phyloP scores from a whole-genome alignment of 768 basidiomycete genomes.

The Pulveroboletus sp. region DNA sequence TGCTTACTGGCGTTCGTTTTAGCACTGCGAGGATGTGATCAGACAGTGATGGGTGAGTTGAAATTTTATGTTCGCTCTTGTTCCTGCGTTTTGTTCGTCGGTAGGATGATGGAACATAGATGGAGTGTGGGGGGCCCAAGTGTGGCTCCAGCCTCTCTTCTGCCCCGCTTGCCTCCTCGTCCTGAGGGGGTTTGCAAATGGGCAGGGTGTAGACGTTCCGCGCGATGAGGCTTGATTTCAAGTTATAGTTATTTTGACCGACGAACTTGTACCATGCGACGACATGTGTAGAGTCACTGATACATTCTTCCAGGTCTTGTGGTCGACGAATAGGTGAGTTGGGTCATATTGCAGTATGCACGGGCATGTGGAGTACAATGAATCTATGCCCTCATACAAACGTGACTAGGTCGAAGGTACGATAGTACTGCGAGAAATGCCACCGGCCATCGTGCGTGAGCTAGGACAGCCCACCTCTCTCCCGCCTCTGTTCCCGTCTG shows the following conservation, averaged over 20 bases:
- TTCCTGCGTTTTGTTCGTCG: slow-evolving; percentile 6
- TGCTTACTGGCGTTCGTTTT: slow-evolving; percentile 8
- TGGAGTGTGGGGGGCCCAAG: slow-evolving; percentile 22
- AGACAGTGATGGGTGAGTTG: slow-evolving; percentile 7
- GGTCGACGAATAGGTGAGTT: slow-evolving; percentile 1
- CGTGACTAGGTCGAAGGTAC: slow-evolving; percentile 5
- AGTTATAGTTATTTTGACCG: slow-evolving; percentile 35
- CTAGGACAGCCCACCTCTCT: slow-evolving; percentile 2
- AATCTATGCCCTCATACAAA: neutral
- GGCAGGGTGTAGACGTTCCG: slow-evolving; percentile 21
- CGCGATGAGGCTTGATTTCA: slow-evolving; percentile 13
- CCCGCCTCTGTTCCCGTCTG: slow-evolving; percentile 36
- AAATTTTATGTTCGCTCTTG: neutral
- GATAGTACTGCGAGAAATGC: neutral
- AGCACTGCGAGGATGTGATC: slow-evolving; percentile 3
- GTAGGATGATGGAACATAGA: slow-evolving; percentile 25
- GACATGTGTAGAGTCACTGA: slow-evolving; percentile 6
- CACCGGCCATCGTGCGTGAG: neutral
- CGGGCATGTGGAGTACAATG: slow-evolving; percentile 8
- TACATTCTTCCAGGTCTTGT: neutral
- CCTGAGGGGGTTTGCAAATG: slow-evolving; percentile 26
- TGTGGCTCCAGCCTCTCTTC: slow-evolving; percentile 22
- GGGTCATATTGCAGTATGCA: slow-evolving; percentile 1
- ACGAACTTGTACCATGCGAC: neutral
- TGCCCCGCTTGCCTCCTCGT: slow-evolving; percentile 21